Evolutionary conservation across 2,329 filamentous ascomycete species (phyloP).

Genomic region (Gnomoniopsis smithogilvyi): DNA sequence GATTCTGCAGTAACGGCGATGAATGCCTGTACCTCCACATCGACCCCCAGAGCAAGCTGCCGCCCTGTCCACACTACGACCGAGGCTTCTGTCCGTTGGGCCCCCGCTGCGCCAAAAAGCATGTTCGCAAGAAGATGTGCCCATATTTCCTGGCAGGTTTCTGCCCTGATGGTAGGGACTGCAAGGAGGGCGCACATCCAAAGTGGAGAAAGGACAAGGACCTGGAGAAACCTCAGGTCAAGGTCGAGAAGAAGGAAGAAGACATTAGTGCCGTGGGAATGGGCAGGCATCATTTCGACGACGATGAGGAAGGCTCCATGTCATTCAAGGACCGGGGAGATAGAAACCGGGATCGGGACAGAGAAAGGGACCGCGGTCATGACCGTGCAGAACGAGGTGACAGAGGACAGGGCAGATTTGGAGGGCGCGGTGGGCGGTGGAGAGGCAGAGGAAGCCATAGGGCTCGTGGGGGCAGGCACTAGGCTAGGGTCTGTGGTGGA

Average conservation of each 20-base stretch:
- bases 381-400: conserved; percentile 25
- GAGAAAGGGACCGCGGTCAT: conserved; percentile 25
- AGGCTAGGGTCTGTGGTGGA: no score
- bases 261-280: conserved; percentile 45
- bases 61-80: conserved; percentile 87
- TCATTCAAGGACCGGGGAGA: conserved; percentile 35
- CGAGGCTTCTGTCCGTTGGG: conserved; percentile 92
- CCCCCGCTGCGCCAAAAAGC: conserved; percentile 81
- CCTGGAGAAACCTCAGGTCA: conserved; percentile 71
- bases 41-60: conserved; percentile 75
- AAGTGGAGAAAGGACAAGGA: conserved; percentile 75
- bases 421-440: conserved; percentile 30
- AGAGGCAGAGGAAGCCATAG: conserved; percentile 25
- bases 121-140: conserved; percentile 79
- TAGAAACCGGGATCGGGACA: conserved; percentile 26
- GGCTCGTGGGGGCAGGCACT: conserved; percentile 26
- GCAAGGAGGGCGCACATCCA: conserved; percentile 78
- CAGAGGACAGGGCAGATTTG: conserved; percentile 32
- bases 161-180: conserved; percentile 77
- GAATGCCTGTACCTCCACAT: conserved; percentile 94
- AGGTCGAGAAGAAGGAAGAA: conserved; percentile 61
- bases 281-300: conserved; percentile 32
- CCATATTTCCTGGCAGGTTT: conserved; percentile 89
- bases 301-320: conserved; percentile 29
- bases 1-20: conserved; percentile 94